Evolutionary conservation across 176 grass and related monocot species (phyloP).

Genomic region (Phoenix roebelenii): DNA sequence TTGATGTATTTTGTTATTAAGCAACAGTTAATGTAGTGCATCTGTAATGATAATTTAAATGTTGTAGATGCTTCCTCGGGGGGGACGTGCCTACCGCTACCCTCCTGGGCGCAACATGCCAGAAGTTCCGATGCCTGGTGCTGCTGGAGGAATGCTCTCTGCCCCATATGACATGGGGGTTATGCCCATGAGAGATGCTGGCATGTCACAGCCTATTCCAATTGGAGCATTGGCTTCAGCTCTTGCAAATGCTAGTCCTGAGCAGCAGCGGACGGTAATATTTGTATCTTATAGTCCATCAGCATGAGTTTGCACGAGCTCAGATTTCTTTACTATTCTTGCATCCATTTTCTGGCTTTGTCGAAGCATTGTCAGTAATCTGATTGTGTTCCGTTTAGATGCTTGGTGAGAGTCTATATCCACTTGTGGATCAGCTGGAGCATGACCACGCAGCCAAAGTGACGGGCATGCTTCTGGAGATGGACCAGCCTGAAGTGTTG

Average conservation of each 20-base stretch:
- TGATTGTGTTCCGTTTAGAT: conserved; percentile 28
- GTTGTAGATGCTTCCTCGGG: conserved; percentile 60
- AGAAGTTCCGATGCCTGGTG: conserved; percentile 34
- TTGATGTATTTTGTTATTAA: background rate
- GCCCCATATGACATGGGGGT: conserved; percentile 49
- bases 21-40: background rate
- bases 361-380: too few relatives aligned
- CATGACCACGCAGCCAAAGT: conserved; percentile 72
- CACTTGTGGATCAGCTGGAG: conserved; percentile 76
- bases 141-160: conserved; percentile 42
- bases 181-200: conserved; percentile 43
- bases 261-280: conserved; percentile 74
- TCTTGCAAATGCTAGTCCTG: conserved; percentile 59
- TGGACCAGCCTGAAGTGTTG: conserved; percentile 91
- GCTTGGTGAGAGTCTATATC: conserved; percentile 86
- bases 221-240: conserved; percentile 68
- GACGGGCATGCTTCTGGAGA: conserved; percentile 89
- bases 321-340: too few relatives aligned
- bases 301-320: too few relatives aligned
- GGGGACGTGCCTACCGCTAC: conserved; percentile 54
- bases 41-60: conserved; percentile 3
- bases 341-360: too few relatives aligned
- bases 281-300: too few relatives aligned
- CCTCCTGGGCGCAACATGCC: conserved; percentile 42
- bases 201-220: conserved; percentile 40